Conservation (phyloP, 768 basidiomycete genomes). For the Clathrus columnatus region DNA sequence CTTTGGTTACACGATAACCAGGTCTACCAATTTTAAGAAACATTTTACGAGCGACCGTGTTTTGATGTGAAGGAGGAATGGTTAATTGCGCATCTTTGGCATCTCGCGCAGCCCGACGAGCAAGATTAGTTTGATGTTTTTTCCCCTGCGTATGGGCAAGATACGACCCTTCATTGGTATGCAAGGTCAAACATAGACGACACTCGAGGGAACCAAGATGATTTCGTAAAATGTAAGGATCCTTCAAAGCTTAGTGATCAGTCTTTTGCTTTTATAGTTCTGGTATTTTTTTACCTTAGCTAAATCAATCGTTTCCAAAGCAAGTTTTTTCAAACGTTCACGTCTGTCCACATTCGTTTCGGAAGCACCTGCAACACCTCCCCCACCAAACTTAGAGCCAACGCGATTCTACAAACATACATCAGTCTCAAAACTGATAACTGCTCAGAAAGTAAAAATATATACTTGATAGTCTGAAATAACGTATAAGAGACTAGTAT, state of each 20-base stretch:
- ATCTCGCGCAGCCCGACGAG: constrained; percentile 93
- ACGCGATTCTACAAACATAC: constrained; percentile 68
- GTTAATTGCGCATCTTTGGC: constrained; percentile 89
- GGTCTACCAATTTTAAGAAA: constrained; percentile 97
- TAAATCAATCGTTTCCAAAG: constrained; percentile 94
- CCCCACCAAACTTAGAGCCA: constrained; percentile 91
- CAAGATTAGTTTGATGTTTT: constrained; percentile 98
- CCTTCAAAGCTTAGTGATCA: constrained; percentile 35
- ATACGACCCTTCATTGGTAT: constrained; percentile 99
- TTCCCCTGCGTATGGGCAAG: constrained; percentile 99
- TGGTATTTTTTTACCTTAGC: constrained; percentile 60
- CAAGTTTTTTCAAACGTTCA: constrained; percentile 90
- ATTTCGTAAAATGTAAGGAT: constrained; percentile 97
- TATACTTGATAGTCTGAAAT: not conserved
- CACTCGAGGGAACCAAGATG: constrained; percentile 98
- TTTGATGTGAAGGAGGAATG: constrained; percentile 74
- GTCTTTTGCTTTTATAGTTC: not conserved
- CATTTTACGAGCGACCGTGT: constrained; percentile 73
- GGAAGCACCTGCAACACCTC: constrained; percentile 90
- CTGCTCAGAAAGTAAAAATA: not conserved
- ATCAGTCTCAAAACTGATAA: not conserved
- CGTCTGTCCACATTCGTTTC: constrained; percentile 94
- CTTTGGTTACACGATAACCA: constrained; percentile 94
- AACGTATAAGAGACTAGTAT: not conserved
- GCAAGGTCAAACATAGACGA: constrained; percentile 91